These are phyloP conservation scores for Microsporum ferrugineum DNA, from an alignment of 2,329 filamentous ascomycete species.

Conservation along the genomic window DNA sequence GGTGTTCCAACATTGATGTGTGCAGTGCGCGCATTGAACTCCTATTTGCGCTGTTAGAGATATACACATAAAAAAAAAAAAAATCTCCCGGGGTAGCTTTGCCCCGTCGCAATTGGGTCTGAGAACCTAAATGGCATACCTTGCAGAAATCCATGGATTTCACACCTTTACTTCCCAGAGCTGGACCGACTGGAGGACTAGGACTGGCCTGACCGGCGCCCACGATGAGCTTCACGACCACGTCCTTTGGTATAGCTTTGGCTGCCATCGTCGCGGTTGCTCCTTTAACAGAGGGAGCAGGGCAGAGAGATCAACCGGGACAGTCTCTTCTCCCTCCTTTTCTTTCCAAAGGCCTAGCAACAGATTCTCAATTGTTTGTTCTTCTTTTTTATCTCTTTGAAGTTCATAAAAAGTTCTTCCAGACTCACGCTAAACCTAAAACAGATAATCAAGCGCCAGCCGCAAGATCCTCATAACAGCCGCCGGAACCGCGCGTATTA, in stretches of 20 bases:
- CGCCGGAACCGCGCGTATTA: not conserved
- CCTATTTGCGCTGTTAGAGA: conserved; percentile 42
- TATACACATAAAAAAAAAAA: not conserved
- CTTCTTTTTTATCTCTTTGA: not conserved
- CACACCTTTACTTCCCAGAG: conserved; percentile 90
- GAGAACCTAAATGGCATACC: conserved; percentile 39
- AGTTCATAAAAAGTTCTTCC: not conserved
- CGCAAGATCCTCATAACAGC: not conserved
- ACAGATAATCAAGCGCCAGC: not conserved
- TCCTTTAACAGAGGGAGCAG: not conserved
- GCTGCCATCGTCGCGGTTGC: conserved; percentile 17
- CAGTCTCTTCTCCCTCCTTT: not conserved
- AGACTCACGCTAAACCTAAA: not conserved
- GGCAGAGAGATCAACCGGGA: not conserved
- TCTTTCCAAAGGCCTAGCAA: not conserved
- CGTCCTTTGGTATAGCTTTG: conserved; percentile 46
- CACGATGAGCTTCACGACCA: conserved; percentile 94
- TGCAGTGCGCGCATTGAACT: conserved; percentile 90
- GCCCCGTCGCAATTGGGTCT: not conserved
- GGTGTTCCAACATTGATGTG: conserved; percentile 74
- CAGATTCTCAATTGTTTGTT: not conserved
- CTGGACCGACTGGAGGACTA: conserved; percentile 90
- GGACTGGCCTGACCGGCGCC: conserved; percentile 91
- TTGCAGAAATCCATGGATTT: conserved; percentile 99
- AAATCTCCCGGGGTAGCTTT: not conserved